Conservation (phyloP, 768 basidiomycete genomes). For the Leccinum broughii region DNA sequence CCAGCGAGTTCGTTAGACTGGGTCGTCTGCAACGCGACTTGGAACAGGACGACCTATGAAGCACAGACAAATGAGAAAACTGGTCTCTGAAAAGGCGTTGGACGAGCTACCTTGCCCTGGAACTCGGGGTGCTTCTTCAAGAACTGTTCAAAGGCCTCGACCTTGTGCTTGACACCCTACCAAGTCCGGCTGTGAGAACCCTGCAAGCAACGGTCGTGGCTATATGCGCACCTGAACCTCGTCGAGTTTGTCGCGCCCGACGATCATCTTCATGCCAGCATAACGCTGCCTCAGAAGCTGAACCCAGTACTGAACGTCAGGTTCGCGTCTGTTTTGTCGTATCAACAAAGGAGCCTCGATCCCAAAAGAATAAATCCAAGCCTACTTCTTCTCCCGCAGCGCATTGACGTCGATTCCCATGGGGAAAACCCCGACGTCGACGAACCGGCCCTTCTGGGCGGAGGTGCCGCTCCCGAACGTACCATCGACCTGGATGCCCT, state of each 20-base stretch:
- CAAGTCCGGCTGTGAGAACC: not conserved
- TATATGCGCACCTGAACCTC: constrained; percentile 59
- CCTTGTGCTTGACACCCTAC: constrained; percentile 77
- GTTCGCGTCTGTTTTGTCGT: constrained; percentile 51
- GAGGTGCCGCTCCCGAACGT: constrained; percentile 8
- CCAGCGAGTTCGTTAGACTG: constrained; percentile 74
- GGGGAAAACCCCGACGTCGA: constrained; percentile 86
- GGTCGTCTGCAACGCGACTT: constrained; percentile 83
- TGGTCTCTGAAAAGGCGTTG: not conserved
- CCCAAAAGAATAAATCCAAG: constrained; percentile 10
- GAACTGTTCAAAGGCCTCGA: constrained; percentile 81
- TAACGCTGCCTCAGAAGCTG: constrained; percentile 78
- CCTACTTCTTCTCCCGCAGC: constrained; percentile 65
- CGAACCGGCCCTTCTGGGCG: constrained; percentile 51
- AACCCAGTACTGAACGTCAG: constrained; percentile 84
- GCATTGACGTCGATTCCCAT: constrained; percentile 84
- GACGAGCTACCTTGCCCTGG: constrained; percentile 59
- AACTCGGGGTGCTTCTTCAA: constrained; percentile 77
- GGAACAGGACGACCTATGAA: constrained; percentile 74
- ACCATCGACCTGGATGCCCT: constrained; percentile 68
- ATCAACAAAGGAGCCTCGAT: constrained; percentile 4
- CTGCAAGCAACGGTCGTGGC: not conserved
- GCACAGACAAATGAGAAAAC: not conserved
- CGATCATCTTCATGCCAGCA: constrained; percentile 81
- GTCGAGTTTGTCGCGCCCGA: constrained; percentile 87